A percentile compares a stretch with the other conserved stretches of the same genome.
These are phyloP conservation scores for Houttuynia cordata DNA, from an alignment of 164 flowering plant genomes.

Conservation along the genomic window DNA sequence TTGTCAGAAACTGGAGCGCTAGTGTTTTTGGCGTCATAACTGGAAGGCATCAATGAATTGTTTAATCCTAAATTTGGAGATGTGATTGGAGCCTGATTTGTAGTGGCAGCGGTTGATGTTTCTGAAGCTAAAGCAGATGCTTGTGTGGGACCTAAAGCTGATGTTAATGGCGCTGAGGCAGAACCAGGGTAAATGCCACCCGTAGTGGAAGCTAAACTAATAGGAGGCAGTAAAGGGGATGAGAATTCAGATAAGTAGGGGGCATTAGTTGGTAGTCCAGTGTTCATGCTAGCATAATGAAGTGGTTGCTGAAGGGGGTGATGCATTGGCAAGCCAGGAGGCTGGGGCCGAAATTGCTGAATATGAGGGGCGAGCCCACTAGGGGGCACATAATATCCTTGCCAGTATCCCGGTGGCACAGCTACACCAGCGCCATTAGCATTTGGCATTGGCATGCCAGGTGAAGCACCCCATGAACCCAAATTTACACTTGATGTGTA, in stretches of 20 bases:
- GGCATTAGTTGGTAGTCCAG: constrained; percentile 26
- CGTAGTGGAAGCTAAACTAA: constrained; percentile 20
- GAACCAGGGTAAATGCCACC: constrained; percentile 19
- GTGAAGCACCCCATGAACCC: constrained; percentile 77
- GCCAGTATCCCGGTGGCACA: constrained; percentile 84
- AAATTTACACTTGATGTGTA: constrained; percentile 67
- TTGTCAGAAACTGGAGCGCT: constrained; percentile 28
- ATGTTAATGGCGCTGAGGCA: constrained; percentile 24
- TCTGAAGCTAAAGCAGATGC: constrained; percentile 33
- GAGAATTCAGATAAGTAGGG: constrained; percentile 36
- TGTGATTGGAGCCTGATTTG: constrained; percentile 32
- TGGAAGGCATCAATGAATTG: constrained; percentile 30
- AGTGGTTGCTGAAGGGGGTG: constrained; percentile 63
- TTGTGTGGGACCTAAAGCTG: constrained; percentile 35
- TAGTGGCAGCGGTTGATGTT: constrained; percentile 17
- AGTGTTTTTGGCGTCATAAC: constrained; percentile 25
- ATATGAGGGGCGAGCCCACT: constrained; percentile 59
- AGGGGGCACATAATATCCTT: constrained; percentile 64
- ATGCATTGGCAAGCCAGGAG: constrained; percentile 58
- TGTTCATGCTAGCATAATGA: constrained; percentile 51
- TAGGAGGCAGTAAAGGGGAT: constrained; percentile 28
- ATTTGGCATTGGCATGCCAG: constrained; percentile 46
- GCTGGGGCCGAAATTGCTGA: constrained; percentile 49
- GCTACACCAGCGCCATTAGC: constrained; percentile 56
- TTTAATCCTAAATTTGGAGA: constrained; percentile 16